Conservation (phyloP, 495 filamentous ascomycete genomes). For the Aspergillus nidulans region DNA sequence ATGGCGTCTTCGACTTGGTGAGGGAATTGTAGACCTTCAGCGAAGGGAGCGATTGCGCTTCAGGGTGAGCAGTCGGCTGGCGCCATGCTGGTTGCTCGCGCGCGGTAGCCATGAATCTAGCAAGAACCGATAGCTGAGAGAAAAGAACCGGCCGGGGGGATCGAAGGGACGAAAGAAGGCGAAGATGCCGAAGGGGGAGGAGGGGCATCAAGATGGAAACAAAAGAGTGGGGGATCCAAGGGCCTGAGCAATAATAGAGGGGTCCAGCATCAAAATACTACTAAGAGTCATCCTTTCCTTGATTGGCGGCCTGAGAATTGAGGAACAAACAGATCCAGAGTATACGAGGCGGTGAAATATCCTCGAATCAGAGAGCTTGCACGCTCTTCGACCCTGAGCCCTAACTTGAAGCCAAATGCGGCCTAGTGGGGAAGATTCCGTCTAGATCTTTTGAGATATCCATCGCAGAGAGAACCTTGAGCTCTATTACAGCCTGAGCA, state of each 20-base stretch:
- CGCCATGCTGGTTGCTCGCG: slow-evolving; percentile 50
- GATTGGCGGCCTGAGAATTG: slow-evolving; percentile 5
- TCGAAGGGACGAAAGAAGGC: slow-evolving; percentile 5
- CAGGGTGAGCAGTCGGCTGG: slow-evolving; percentile 31
- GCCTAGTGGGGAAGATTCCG: slow-evolving; percentile 17
- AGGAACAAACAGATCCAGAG: slow-evolving; percentile 5
- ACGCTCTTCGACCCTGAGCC: slow-evolving; percentile 31
- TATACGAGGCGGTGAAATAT: background rate
- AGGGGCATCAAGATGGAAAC: slow-evolving; percentile 26
- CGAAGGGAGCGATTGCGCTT: slow-evolving; percentile 31
- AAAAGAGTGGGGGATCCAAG: background rate
- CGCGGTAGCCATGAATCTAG: slow-evolving; percentile 21
- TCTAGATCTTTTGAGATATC: slow-evolving; percentile 6
- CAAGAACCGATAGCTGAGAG: slow-evolving; percentile 11
- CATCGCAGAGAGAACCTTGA: slow-evolving; percentile 4
- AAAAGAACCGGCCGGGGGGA: slow-evolving; percentile 8
- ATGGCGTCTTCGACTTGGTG: slow-evolving; percentile 65
- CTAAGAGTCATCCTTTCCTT: background rate
- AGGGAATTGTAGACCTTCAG: slow-evolving; percentile 68
- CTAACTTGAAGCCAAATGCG: slow-evolving; percentile 21
- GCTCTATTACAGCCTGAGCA: slow-evolving; percentile 4
- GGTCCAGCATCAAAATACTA: slow-evolving; percentile 3
- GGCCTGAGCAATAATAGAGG: slow-evolving; percentile 15
- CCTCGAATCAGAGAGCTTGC: background rate
- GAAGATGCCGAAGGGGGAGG: slow-evolving; percentile 17